These are phyloP conservation scores for Viola pubescens DNA, from an alignment of 441 rosid genomes.

Conservation along the genomic window DNA sequence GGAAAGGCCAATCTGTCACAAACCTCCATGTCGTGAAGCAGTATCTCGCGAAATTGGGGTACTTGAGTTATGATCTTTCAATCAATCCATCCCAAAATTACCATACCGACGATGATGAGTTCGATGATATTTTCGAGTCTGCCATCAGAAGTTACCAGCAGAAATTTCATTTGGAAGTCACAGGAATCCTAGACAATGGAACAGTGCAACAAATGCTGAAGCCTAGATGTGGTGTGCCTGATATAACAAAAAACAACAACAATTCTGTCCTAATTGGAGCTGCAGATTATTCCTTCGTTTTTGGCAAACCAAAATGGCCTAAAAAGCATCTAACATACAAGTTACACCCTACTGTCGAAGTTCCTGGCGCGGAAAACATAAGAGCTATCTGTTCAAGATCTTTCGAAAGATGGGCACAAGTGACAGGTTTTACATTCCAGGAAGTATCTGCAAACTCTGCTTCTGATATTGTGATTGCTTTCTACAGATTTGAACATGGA, in stretches of 20 bases:
- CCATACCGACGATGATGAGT: conserved; percentile 10
- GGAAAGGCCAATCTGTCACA: conserved; percentile 1
- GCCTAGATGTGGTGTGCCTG: conserved; percentile 7
- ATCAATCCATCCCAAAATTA: neutral
- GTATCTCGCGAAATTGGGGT: conserved; percentile 3
- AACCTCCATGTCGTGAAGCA: neutral
- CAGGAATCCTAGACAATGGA: neutral
- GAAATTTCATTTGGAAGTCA: conserved; percentile 17
- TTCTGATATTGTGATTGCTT: neutral
- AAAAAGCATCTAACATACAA: conserved; percentile 2
- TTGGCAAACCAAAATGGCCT: neutral
- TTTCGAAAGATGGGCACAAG: conserved; percentile 8
- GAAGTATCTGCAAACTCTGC: neutral
- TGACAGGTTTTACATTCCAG: conserved; percentile 3
- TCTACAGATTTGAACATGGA: conserved; percentile 4
- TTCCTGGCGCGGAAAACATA: neutral
- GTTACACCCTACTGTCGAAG: neutral
- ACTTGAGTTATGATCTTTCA: neutral
- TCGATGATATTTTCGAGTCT: conserved; percentile 24
- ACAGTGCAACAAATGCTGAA: neutral
- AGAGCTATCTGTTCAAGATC: conserved; percentile 1
- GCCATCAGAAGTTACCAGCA: conserved; percentile 26
- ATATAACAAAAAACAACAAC: neutral
- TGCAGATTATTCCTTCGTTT: neutral
- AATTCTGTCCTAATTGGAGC: neutral